Percentiles rank a stretch among this genome's conserved stretches.
These are phyloP conservation scores for Panaeolus cyanescens DNA, from an alignment of 768 basidiomycete species.

Conservation along the genomic window DNA sequence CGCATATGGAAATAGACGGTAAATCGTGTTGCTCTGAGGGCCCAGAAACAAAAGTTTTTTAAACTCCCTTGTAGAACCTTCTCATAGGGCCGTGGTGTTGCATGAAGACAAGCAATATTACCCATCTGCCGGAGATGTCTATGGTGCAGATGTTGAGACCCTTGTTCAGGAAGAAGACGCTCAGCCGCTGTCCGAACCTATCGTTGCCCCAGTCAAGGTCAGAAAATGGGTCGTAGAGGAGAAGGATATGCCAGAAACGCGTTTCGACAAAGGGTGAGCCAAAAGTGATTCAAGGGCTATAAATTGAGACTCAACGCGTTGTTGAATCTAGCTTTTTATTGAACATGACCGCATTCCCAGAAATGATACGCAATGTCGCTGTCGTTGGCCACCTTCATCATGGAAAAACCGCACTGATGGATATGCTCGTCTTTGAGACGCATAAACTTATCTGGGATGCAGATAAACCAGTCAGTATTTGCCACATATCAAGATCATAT, in stretches of 20 bases:
- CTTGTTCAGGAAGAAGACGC: constrained; percentile 98
- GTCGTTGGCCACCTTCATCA: constrained; percentile 97
- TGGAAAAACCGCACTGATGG: constrained; percentile 95
- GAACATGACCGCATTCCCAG: constrained; percentile 88
- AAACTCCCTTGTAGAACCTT: constrained; percentile 52
- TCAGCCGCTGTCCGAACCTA: constrained; percentile 93
- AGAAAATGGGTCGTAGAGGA: constrained; percentile 95
- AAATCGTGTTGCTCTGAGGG: constrained; percentile 20
- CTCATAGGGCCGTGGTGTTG: constrained; percentile 81
- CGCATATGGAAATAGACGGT: constrained; percentile 90
- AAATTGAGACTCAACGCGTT: not conserved
- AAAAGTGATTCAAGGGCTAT: not conserved
- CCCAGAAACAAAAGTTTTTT: not conserved
- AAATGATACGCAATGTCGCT: constrained; percentile 95
- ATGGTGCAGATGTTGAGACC: constrained; percentile 93
- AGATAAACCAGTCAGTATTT: constrained; percentile 72
- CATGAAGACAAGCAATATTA: constrained; percentile 99
- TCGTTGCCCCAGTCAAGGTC: constrained; percentile 93
- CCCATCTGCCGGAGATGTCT: constrained; percentile 87
- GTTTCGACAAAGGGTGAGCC: constrained; percentile 94
- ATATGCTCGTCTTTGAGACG: constrained; percentile 97
- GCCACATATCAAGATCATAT: not conserved
- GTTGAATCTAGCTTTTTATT: constrained; percentile 72
- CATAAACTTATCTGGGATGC: constrained; percentile 95
- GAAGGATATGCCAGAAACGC: constrained; percentile 93